Conservation (phyloP, 1,284 basidiomycete genomes). For the Tilletia horrida region DNA sequence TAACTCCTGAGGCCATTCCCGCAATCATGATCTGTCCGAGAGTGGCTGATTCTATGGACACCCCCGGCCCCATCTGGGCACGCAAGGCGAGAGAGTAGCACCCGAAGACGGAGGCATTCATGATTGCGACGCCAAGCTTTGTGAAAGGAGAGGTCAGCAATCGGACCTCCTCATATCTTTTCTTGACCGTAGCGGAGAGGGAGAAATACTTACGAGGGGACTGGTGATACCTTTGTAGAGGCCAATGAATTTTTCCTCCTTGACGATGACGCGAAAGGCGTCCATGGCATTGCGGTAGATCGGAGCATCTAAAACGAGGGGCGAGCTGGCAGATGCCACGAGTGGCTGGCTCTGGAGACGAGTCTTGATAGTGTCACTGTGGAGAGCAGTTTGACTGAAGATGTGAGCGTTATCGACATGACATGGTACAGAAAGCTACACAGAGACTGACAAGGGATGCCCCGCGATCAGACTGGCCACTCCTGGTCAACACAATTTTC, state of each 20-base stretch:
- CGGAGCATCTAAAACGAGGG: conserved; percentile 19
- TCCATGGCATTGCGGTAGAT: conserved; percentile 38
- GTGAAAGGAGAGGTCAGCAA: conserved; percentile 26
- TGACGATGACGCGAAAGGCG: conserved; percentile 42
- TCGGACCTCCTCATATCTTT: neutral
- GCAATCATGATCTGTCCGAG: conserved; percentile 37
- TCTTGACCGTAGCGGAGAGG: conserved; percentile 1
- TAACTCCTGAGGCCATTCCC: conserved; percentile 38
- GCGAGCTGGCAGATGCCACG: neutral
- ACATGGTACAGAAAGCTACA: neutral
- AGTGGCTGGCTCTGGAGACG: conserved; percentile 40
- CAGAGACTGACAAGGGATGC: conserved; percentile 36
- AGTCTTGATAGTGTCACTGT: conserved; percentile 47
- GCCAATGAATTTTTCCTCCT: conserved; percentile 38
- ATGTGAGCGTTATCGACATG: neutral
- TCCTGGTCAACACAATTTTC: too few species aligned
- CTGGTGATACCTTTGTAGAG: conserved; percentile 47
- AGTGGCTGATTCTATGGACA: neutral
- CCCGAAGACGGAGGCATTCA: conserved; percentile 51
- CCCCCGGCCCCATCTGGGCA: conserved; percentile 21
- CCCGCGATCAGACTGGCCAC: conserved; percentile 42
- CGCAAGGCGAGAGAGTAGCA: conserved; percentile 39
- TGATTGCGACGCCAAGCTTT: conserved; percentile 46
- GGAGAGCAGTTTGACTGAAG: neutral
- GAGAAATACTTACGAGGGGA: neutral